Evolutionary conservation across 192 early-diverging fungal species (phyloP).

Genomic region (Entomortierella lignicola): DNA sequence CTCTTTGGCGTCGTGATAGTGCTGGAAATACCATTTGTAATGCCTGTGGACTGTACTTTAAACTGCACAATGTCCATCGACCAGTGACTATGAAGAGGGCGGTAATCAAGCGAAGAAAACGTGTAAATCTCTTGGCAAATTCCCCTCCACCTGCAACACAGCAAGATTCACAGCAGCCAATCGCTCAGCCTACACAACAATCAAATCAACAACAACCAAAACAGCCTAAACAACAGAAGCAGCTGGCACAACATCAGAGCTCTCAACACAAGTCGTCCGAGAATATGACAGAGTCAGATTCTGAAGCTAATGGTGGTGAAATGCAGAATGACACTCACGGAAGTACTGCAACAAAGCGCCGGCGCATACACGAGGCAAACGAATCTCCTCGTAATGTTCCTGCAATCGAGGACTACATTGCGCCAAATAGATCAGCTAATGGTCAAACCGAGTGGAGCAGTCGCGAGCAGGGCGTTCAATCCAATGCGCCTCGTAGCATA

Average conservation of each 20-base stretch:
- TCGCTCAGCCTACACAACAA: too few species aligned
- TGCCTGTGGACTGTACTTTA: constrained; percentile 87
- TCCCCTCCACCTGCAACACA: constrained; percentile 42
- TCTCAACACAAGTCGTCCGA: neutral
- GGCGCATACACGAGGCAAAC: constrained; percentile 13
- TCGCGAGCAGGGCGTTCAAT: neutral
- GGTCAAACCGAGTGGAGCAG: constrained; percentile 46
- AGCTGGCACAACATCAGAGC: neutral
- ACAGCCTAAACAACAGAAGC: too few species aligned
- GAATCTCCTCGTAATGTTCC: constrained; percentile 33
- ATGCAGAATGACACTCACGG: constrained; percentile 12
- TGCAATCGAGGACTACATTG: constrained; percentile 65
- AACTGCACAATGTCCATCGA: constrained; percentile 83
- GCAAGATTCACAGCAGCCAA: constrained; percentile 8
- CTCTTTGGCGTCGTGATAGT: constrained; percentile 83
- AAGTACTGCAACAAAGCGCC: constrained; percentile 21
- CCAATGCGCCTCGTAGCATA: constrained; percentile 15
- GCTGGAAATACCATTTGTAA: constrained; percentile 83
- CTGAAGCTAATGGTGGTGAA: constrained; percentile 8
- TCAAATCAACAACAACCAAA: too few species aligned
- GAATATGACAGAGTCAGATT: constrained; percentile 7
- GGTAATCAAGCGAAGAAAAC: constrained; percentile 80
- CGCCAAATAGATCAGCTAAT: constrained; percentile 55
- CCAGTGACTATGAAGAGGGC: constrained; percentile 84
- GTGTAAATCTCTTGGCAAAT: constrained; percentile 59